Evolutionary conservation across 192 early-diverging fungal genomes (phyloP), one percentile per base, ranked within the genome.

Genomic region (Backusella tarrabulga): DNA sequence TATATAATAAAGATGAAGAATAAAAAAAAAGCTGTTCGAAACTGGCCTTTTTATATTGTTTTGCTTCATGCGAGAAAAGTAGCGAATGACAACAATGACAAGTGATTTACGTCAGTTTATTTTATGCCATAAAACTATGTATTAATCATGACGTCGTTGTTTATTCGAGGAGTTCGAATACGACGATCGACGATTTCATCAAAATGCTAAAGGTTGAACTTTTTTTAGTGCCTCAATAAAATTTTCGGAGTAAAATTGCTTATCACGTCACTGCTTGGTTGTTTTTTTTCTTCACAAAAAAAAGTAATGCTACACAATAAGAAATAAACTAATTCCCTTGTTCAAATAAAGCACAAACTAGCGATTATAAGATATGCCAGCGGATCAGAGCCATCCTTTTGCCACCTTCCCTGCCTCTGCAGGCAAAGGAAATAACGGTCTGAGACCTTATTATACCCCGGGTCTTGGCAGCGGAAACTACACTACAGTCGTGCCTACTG

Each of bases 401-500:
- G 52, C 76, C 3, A 67, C 54, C 17, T 82, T 82, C 50, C 77
- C 80, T n/a, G 32, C 80, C 15, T 38, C 72, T 38, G 50, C 68
- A 52, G 80, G 68, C 23, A 74, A 68, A 54, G 80, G 80, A 60
- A 41, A 54, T 1, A 70, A 77, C 38, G 80, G 80, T 19, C 21
- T 81, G 21, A 77, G 80, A 60, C 76, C 80, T 50, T 82, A 82
- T 29, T 82, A 77, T 60, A 75, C 76, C 12, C 76, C 80, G 3
- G 80, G 80, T 4, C 50, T 82, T 14, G 52, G 26, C 4, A 74
- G 68, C 15, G 68, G 34, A 40, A 78, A 78, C 72, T 82, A 82
- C 60, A 78, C 80, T 3, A 60, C 73, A 29, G 63, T 80, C 6
- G 52, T 34, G 26, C 29, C 75, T 8, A 42, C 56, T 23, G 67